phyloP scores from a whole-genome alignment of 257 asterid genomes.

The Linaria vulgaris region DNA sequence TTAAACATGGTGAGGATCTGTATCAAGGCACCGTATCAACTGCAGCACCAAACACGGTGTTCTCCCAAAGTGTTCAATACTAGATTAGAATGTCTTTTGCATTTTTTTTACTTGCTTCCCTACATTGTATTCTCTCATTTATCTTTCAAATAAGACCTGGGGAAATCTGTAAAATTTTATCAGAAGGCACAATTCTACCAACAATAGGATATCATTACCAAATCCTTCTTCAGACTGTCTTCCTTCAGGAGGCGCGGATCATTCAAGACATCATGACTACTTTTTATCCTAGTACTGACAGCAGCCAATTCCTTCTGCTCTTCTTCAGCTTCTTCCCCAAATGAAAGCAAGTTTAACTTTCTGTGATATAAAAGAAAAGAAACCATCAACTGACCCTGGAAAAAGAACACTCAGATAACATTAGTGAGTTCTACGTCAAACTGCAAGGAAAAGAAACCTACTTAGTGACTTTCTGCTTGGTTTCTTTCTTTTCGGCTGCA shows the following conservation, averaged over 20 bases:
- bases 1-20: too few species aligned
- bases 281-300: constrained; percentile 65
- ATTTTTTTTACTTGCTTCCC: constrained; percentile 10
- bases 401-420: constrained; percentile 16
- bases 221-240: constrained; percentile 40
- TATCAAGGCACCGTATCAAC: background rate
- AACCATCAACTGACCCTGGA: constrained; percentile 17
- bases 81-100: background rate
- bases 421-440: constrained; percentile 15
- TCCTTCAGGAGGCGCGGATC: constrained; percentile 96
- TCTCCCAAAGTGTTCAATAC: constrained; percentile 14
- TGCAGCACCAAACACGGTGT: background rate
- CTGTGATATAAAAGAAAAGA: constrained; percentile 40
- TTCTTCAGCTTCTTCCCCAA: constrained; percentile 99
- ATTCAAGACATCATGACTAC: constrained; percentile 93
- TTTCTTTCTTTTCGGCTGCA: constrained; percentile 49
- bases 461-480: constrained; percentile 71
- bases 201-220: constrained; percentile 39
- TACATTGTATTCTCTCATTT: constrained; percentile 15
- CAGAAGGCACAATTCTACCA: constrained; percentile 16
- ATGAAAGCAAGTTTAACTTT: constrained; percentile 89
- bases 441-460: constrained; percentile 37
- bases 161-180: background rate
- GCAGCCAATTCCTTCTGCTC: constrained; percentile 83
- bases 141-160: constrained; percentile 1